Evolutionary conservation across 805 yeast genomes (phyloP), one percentile per base, ranked within the genome.

Genomic region (Candida sonorensis): DNA sequence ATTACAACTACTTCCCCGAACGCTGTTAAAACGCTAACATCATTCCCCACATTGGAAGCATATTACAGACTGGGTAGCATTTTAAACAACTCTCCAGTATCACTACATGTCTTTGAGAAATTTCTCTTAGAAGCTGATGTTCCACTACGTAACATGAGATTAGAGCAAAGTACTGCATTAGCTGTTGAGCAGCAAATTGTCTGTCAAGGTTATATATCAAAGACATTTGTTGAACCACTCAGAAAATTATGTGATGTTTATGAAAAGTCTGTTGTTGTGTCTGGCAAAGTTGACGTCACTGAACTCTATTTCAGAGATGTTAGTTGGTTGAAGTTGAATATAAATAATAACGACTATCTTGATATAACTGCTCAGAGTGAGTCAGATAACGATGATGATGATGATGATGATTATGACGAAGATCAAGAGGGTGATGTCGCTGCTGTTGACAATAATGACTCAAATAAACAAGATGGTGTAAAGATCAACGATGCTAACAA

Each of bases 261-360:
- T 46, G 52, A 64, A 11, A 59, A 61, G 10, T 55, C 47, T 5
- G 51, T 58, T 27, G 33, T 53, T 10, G 53, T 68, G 12, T 51
- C 55, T 18, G 63, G 71, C 6, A 72, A 66, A 17, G 59, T 69
- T 17, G 67, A 72, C 40, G 57, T 70, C 1, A 65, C 79, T 2
- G 72, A 67, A 7, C 45, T 86, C 17, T 80, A 71, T 45, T 75
- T 77, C 40, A 74, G 77, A 46, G 76, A 81, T 43, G 75, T 77
- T 1, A 62, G 65, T 17, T 83, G 94, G 94, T 59, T 83, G 12
- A 65, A 67, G 7, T 45, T 72, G 8, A 45, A 36, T 10, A 10
- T 19, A 13, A 31, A 33, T 10, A 29, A 26, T 5, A 23, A 28
- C 17, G 42, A 41, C 16, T 23, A 23, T 13, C 13, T 10, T 5